phyloP scores from a whole-genome alignment of 352 stramenopile genomes.

The Globisporangium canariense region DNA sequence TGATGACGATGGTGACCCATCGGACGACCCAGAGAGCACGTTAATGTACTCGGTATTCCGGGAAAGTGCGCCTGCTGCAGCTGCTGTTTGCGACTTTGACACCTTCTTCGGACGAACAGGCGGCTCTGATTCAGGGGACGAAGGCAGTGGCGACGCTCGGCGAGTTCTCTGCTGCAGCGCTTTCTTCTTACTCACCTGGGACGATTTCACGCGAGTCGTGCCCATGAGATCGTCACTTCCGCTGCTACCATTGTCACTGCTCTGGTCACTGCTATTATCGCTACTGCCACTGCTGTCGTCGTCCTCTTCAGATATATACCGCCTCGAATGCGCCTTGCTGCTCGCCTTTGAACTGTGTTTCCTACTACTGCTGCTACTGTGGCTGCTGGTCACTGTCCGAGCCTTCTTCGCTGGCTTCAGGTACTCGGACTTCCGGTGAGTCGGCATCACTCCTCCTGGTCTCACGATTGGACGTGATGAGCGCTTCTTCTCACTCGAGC shows the following conservation, averaged over 20 bases:
- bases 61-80: background rate
- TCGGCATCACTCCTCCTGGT: background rate
- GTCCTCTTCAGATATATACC: conserved; percentile 4
- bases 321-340: background rate
- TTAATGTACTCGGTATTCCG: conserved; percentile 1
- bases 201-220: background rate
- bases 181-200: conserved; percentile 9
- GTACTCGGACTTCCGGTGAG: background rate
- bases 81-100: background rate
- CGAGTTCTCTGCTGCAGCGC: background rate
- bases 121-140: background rate
- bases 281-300: conserved; percentile 2
- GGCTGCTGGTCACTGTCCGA: background rate
- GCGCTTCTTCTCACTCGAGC: conserved; percentile 1
- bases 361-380: background rate
- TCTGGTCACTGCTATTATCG: background rate
- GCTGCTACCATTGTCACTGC: background rate
- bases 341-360: background rate
- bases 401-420: background rate
- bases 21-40: conserved; percentile 11
- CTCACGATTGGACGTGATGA: background rate
- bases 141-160: background rate
- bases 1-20: background rate
- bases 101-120: background rate
- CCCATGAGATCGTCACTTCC: background rate